Evolutionary conservation across 1,139 yeast species (phyloP).

Genomic region (Geotrichum australiense): DNA sequence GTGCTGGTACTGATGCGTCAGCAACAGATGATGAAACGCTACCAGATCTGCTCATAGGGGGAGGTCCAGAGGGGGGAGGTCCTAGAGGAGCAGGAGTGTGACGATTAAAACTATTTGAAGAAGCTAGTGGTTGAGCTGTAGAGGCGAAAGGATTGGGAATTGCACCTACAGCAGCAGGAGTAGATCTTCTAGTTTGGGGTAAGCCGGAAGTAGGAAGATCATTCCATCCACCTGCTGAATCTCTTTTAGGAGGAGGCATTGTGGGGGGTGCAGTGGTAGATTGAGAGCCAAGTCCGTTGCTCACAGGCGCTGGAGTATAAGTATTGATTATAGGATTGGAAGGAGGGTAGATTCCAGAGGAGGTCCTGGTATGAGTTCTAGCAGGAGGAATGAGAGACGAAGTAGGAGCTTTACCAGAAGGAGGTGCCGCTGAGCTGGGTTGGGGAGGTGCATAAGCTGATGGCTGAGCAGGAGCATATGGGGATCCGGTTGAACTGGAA

Average conservation of each 20-base stretch:
- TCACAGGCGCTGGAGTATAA: conserved; percentile 12
- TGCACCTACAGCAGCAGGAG: conserved; percentile 24
- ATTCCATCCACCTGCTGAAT: conserved; percentile 81
- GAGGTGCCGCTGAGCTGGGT: conserved; percentile 16
- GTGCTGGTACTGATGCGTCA: conserved; percentile 13
- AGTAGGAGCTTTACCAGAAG: conserved; percentile 16
- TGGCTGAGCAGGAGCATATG: conserved; percentile 15
- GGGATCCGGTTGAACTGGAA: conserved; percentile 14
- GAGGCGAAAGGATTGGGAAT: conserved; percentile 24
- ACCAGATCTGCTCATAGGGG: conserved; percentile 36
- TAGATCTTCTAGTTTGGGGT: conserved; percentile 22
- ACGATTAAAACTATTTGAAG: conserved; percentile 22
- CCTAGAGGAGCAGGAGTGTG: conserved; percentile 23
- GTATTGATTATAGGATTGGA: conserved; percentile 18
- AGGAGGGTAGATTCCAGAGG: conserved; percentile 19
- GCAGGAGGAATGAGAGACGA: conserved; percentile 6
- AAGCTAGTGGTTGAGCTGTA: conserved; percentile 29
- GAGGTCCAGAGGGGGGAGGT: conserved; percentile 22
- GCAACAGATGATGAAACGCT: conserved; percentile 27
- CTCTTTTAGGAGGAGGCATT: conserved; percentile 39
- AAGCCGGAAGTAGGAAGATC: conserved; percentile 65
- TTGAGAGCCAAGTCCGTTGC: conserved; percentile 8
- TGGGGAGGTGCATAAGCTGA: conserved; percentile 20
- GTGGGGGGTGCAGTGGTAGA: conserved; percentile 20
- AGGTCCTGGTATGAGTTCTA: conserved; percentile 10